Percentiles rank a stretch among this genome's conserved stretches.
Evolutionary conservation across 2,329 filamentous ascomycete genomes (phyloP).

Genomic region (Penicillium sp.): DNA sequence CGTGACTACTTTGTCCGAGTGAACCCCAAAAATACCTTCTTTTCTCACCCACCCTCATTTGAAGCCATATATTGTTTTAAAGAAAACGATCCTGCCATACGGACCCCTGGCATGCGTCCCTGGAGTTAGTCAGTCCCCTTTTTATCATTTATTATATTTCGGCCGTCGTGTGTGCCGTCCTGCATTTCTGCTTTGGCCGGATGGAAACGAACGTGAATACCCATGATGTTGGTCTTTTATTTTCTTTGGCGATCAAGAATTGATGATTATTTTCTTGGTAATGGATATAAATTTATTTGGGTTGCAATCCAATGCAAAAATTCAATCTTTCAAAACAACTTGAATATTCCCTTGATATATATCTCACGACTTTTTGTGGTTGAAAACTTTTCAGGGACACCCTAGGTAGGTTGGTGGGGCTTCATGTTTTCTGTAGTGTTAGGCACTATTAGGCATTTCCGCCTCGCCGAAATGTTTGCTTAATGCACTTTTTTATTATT

Average conservation of each 20-base stretch:
- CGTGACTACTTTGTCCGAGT: neutral
- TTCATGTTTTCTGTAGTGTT: neutral
- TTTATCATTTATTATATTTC: slow-evolving; percentile 17
- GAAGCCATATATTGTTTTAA: slow-evolving; percentile 24
- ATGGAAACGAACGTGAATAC: slow-evolving; percentile 36
- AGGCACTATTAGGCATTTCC: slow-evolving; percentile 7
- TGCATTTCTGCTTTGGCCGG: slow-evolving; percentile 22
- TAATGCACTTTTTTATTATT: no score
- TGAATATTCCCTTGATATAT: no score
- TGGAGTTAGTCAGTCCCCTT: slow-evolving; percentile 20
- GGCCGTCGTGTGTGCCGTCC: slow-evolving; percentile 21
- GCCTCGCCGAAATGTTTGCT: slow-evolving; percentile 7
- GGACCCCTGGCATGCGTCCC: slow-evolving; percentile 17
- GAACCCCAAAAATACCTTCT: slow-evolving; percentile 2
- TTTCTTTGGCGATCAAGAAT: slow-evolving; percentile 18
- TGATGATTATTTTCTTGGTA: slow-evolving; percentile 22
- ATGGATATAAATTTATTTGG: slow-evolving; percentile 23
- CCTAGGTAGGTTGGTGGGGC: neutral
- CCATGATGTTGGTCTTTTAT: slow-evolving; percentile 31
- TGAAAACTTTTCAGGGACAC: neutral
- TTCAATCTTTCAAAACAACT: neutral
- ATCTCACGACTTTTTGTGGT: no score
- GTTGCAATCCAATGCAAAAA: neutral
- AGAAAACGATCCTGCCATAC: slow-evolving; percentile 19
- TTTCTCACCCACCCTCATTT: slow-evolving; percentile 11